Base-by-base conservation (phyloP, 306 rosid species). In the Pyrus pyrifolia region DNA sequence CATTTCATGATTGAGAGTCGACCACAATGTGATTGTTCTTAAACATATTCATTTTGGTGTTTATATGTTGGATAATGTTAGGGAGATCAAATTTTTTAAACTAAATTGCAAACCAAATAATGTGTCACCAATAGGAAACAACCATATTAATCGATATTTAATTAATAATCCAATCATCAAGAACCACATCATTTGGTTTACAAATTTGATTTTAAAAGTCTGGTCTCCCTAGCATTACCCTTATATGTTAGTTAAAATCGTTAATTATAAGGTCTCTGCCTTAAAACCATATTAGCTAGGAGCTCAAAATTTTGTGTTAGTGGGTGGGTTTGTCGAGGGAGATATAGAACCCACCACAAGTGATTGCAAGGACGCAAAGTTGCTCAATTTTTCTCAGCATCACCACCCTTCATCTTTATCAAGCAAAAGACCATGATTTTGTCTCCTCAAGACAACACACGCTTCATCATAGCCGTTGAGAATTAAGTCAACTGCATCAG, bases 391-490 rank as follows among this genome's bases (percentile, higher is more conserved):
- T 57, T 49, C 27, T 55, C 53, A 42, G 78, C 69, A 78, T 78
- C 79, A 64, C 59, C 70, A 65, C 67, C 58, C 73, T 60, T 76
- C 76, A 60, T 80, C 78, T 83, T 77, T 77, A 73, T 45, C 69
- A 59, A 44, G 58, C 51, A 81, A 83, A 17, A 75, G 51, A 55
- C 73, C 66, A 85, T 88, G 27, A 88, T 86, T 80, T 69, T 84
- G 89, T 86, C 83, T 71, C 88, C 89, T 80, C 31, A n/a, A 64
- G 17, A 78, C 86, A 84, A 42, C 87, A 82, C 85, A 87, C 81
- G 88, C 88, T 83, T 88, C 86, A 88, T 88, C 84, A 88, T 88
- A 75, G 73, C 83, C 86, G 83, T 87, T 79, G 83, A 77, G 79
- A 60, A 30, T 64, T 61, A 88, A 79, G 92, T 88, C 92, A 86